Percentiles rank a stretch among this genome's conserved stretches.
These are phyloP conservation scores for Nematocida homosporus DNA, from an alignment of 371 early-diverging fungal genomes.

Conservation along the genomic window DNA sequence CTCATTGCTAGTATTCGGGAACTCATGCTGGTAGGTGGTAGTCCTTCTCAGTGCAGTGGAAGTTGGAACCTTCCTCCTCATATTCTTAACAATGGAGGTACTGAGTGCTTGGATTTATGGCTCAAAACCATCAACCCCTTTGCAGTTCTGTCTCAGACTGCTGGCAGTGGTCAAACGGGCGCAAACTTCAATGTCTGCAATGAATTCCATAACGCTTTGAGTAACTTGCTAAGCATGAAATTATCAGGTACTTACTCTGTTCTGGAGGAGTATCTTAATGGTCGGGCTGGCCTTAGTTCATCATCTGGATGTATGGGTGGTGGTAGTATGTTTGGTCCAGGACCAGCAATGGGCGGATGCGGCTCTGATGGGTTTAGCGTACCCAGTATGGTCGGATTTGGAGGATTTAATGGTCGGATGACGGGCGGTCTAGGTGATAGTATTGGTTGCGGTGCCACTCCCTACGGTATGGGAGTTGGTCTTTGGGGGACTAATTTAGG, in stretches of 20 bases:
- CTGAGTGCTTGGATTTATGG: conserved; percentile 52
- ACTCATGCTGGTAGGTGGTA: not conserved
- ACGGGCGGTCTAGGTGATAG: not conserved
- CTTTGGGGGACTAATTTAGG: too few relatives aligned
- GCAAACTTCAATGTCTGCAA: conserved; percentile 25
- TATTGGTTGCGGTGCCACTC: not conserved
- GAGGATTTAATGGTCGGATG: not conserved
- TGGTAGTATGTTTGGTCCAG: not conserved
- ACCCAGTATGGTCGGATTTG: not conserved
- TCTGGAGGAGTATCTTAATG: conserved; percentile 11
- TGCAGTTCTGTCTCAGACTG: not conserved
- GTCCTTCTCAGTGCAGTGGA: conserved; percentile 7
- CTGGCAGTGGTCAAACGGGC: not conserved
- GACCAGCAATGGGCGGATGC: not conserved
- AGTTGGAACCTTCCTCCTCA: conserved; percentile 12
- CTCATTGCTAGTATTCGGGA: not conserved
- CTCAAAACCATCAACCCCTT: conserved; percentile 44
- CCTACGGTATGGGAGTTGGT: not conserved
- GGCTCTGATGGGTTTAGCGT: not conserved
- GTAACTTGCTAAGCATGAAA: conserved; percentile 14
- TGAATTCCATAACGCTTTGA: conserved; percentile 37
- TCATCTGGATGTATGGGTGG: not conserved
- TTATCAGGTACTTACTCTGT: conserved; percentile 17
- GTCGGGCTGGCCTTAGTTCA: not conserved
- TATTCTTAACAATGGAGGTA: conserved; percentile 6